phyloP scores from a whole-genome alignment of 352 stramenopile genomes.

The Globisporangium barbulae region DNA sequence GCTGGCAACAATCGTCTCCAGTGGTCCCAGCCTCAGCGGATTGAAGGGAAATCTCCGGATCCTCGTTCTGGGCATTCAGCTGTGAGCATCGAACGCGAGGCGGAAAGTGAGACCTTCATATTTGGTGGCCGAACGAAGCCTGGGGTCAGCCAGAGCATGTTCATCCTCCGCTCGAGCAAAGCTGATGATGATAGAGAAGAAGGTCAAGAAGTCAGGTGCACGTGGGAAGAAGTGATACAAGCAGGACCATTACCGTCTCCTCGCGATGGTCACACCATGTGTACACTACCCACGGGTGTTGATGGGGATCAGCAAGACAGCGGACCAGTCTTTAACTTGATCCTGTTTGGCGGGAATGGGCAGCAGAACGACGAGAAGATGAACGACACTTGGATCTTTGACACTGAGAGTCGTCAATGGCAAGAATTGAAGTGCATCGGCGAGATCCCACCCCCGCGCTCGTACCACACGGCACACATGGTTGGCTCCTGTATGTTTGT shows the following conservation, averaged over 20 bases:
- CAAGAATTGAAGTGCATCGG: constrained; percentile 32
- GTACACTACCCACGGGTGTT: constrained; percentile 15
- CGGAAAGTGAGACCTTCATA: constrained; percentile 25
- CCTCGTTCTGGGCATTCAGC: constrained; percentile 52
- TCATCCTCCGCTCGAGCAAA: constrained; percentile 17
- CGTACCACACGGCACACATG: constrained; percentile 64
- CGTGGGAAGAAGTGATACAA: constrained; percentile 26
- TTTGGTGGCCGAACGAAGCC: constrained; percentile 68
- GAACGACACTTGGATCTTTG: constrained; percentile 69
- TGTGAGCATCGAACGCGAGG: constrained; percentile 23
- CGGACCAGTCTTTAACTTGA: not conserved
- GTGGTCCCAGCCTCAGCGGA: constrained; percentile 23
- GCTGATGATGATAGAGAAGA: not conserved
- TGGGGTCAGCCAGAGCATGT: constrained; percentile 52
- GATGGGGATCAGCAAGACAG: not conserved
- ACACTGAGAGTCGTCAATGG: constrained; percentile 37
- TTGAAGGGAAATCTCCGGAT: constrained; percentile 23
- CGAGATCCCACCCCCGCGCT: constrained; percentile 44
- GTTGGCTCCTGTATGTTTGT: constrained; percentile 52
- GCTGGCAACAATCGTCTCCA: constrained; percentile 11
- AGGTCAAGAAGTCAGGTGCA: constrained; percentile 5
- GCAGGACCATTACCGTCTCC: constrained; percentile 27
- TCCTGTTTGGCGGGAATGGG: constrained; percentile 73
- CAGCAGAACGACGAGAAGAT: constrained; percentile 64
- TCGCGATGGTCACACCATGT: constrained; percentile 68